These are phyloP conservation scores for Taphrina flavorubra DNA, from an alignment of 1,139 yeast species.

Conservation along the genomic window DNA sequence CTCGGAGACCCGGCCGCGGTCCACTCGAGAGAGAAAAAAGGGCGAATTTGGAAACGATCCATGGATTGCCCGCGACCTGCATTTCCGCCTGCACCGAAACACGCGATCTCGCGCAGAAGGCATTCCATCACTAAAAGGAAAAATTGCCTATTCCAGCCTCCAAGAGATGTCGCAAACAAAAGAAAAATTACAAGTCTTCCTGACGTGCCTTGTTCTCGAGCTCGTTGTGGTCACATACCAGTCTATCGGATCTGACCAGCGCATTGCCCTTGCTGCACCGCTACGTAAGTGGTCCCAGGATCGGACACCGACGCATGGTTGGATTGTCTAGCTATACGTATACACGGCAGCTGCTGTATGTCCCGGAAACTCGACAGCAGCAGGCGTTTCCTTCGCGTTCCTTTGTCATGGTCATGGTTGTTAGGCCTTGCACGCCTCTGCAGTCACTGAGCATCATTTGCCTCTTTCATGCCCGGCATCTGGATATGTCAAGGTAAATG, in stretches of 20 bases:
- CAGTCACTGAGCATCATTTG: no score
- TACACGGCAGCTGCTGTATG: no score
- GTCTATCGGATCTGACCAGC: background rate
- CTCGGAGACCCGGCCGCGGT: background rate
- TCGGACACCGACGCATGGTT: background rate
- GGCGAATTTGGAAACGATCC: no score
- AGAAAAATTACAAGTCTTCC: background rate
- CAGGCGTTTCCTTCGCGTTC: no score
- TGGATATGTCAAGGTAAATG: no score
- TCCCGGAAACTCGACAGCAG: no score
- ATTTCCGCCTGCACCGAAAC: conserved; percentile 5
- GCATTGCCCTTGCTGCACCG: background rate
- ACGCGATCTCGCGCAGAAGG: conserved; percentile 4
- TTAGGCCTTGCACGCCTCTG: background rate
- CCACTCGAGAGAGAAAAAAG: no score
- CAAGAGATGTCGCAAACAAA: background rate
- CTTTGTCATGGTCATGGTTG: background rate
- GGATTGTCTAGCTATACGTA: no score
- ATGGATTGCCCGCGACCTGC: background rate
- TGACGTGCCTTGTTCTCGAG: conserved; percentile 8
- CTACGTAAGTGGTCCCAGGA: background rate
- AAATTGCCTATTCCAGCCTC: background rate
- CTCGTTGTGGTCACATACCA: conserved; percentile 4
- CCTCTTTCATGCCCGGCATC: no score
- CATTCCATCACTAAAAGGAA: background rate